phyloP scores from a whole-genome alignment of 495 filamentous ascomycete genomes.

The Trichoderma orchidacearum region DNA sequence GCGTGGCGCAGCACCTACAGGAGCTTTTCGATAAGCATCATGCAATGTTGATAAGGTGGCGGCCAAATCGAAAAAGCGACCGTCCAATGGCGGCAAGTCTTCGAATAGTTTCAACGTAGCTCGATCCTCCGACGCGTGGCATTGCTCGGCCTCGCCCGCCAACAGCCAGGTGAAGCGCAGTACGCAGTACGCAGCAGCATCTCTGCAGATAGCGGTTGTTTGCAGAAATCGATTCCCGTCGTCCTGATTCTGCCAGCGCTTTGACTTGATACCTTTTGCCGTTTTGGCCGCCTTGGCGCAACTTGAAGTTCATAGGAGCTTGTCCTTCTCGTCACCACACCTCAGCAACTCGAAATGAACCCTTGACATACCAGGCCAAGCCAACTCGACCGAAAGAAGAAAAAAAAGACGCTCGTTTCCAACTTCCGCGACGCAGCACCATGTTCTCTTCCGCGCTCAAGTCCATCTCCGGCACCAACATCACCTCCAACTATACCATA shows the following conservation, averaged over 20 bases:
- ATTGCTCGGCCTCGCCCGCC: not conserved
- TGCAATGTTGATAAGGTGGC: not conserved
- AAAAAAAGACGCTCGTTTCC: not conserved
- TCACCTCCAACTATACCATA: slow-evolving; percentile 77
- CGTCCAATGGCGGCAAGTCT: not conserved
- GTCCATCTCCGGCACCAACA: slow-evolving; percentile 75
- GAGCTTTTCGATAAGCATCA: not conserved
- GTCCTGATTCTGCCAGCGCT: not conserved
- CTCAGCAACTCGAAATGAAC: not conserved
- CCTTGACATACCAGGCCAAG: not conserved
- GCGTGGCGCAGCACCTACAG: not conserved
- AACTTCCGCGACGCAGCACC: slow-evolving; percentile 18
- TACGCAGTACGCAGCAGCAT: not conserved
- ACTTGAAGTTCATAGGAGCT: not conserved
- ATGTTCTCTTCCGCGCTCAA: slow-evolving; percentile 93
- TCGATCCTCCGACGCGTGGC: not conserved
- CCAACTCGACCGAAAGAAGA: not conserved
- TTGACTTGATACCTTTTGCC: not conserved
- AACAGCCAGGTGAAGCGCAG: not conserved
- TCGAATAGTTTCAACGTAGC: not conserved
- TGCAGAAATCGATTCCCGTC: not conserved
- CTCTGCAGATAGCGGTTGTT: not conserved
- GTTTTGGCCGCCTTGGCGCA: not conserved
- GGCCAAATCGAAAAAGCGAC: no score
- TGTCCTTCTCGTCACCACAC: not conserved